Conservation (phyloP, 768 basidiomycete genomes). For the Porpolomopsis calyptriformis region DNA sequence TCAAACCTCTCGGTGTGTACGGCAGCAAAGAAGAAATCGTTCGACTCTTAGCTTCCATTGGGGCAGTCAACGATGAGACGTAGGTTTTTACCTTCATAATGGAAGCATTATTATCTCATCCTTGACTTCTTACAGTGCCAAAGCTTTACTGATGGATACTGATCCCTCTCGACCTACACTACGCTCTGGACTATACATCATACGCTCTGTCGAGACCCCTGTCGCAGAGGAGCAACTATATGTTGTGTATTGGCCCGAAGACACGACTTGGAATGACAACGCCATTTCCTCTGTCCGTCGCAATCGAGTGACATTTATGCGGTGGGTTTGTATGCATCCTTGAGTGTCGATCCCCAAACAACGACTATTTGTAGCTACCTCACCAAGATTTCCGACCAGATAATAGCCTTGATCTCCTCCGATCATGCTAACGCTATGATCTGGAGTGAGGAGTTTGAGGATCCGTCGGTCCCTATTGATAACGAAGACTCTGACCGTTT, state of each 20-base stretch:
- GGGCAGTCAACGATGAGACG: constrained; percentile 29
- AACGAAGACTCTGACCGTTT: constrained; percentile 30
- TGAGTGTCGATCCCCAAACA: not conserved
- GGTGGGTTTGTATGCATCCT: constrained; percentile 23
- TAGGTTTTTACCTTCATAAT: constrained; percentile 21
- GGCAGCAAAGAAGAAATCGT: constrained; percentile 44
- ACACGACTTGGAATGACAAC: constrained; percentile 45
- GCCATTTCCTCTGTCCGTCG: constrained; percentile 32
- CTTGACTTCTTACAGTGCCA: not conserved
- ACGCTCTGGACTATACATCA: constrained; percentile 42
- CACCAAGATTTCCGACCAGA: constrained; percentile 47
- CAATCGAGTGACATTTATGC: constrained; percentile 52
- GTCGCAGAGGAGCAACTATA: constrained; percentile 24
- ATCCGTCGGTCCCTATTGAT: constrained; percentile 20
- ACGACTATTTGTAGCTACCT: constrained; percentile 36
- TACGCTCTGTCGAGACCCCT: constrained; percentile 12
- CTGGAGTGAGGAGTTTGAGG: constrained; percentile 27
- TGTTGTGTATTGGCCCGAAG: constrained; percentile 53
- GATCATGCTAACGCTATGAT: constrained; percentile 35
- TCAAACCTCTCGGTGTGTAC: constrained; percentile 49
- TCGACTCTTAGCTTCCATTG: constrained; percentile 29
- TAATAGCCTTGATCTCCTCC: constrained; percentile 38
- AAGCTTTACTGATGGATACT: constrained; percentile 11
- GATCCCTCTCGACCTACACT: constrained; percentile 21
- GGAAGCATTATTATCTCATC: constrained; percentile 6